Conservation (phyloP, 164 flowering plant species). For the Stephania yunnanensis region DNA sequence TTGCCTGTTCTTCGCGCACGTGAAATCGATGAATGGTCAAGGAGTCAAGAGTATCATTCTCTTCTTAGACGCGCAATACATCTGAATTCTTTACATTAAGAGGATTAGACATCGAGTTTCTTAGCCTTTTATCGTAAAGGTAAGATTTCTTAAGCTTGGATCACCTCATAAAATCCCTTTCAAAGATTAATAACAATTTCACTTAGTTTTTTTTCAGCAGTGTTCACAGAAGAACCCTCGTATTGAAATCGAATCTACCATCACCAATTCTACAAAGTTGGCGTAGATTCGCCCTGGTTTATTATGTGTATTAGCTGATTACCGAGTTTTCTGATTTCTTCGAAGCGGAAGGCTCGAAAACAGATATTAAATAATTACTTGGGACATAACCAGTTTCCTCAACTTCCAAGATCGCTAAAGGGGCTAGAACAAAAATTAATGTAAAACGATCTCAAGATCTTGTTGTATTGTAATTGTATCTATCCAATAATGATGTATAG, state of each 20-base stretch:
- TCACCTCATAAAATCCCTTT: not conserved
- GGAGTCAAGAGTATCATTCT: conserved; percentile 57
- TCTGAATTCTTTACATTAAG: conserved; percentile 21
- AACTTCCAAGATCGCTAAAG: not conserved
- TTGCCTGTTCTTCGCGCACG: conserved; percentile 94
- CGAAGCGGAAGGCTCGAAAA: not conserved
- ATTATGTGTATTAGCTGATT: not conserved
- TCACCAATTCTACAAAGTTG: not conserved
- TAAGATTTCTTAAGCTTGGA: conserved; percentile 5
- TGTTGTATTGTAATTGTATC: not conserved
- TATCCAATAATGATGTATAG: not conserved
- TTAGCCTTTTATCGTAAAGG: conserved; percentile 4
- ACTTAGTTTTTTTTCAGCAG: not conserved
- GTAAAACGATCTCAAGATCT: not conserved
- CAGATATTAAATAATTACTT: not conserved
- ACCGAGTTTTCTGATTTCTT: not conserved
- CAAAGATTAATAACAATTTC: not conserved
- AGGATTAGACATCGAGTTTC: conserved; percentile 10
- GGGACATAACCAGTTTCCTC: not conserved
- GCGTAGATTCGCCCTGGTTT: no score
- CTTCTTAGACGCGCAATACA: conserved; percentile 54
- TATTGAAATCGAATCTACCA: not conserved
- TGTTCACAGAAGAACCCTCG: not conserved
- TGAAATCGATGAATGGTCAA: conserved; percentile 95
- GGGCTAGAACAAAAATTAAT: not conserved